Base-by-base conservation (phyloP, 257 asterid species). In the Solanum clarkiae region DNA sequence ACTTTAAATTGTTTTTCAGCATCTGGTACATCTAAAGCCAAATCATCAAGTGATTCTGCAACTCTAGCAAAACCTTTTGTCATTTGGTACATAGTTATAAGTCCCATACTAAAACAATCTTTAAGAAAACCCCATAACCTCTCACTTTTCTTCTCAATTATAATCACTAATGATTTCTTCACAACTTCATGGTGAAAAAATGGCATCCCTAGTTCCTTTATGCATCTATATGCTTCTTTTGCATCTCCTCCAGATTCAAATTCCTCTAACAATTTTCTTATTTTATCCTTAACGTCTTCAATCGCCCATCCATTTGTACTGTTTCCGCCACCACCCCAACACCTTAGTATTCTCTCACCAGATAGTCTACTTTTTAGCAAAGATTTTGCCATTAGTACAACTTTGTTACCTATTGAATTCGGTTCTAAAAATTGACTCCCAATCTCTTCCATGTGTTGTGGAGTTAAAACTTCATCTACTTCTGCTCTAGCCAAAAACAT, bases 121-220 rank as follows among this genome's bases (percentile, higher is more conserved):
- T 82, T 77, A 1, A 96, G 84, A 84, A 96, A 84, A 13, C 87
- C 36, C 98, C 99, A 96, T 83, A 92, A 44, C 80, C 97, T 89
- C 51, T 93, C 94, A 45, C 91, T 91, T 88, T 88, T 93, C 66
- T 91, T 94, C 94, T 95, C 98, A 90, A 95, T 96, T 8, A 94
- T 88, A 2, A 85, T 87, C 79, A 94, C 95, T 82, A 96, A 18
- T 6, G 91, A 87, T 82, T 93, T 96, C 88, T 96, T 96, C 85
- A 96, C 98, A 3, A 94, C 99, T 80, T 96, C 98, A 71, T 96
- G 99, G 77, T 96, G 99, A 40, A 96, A 96, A 70, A 96, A 96
- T 20, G 99, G 97, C 98, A 96, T 96, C 13, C 98, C 94, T 17
- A 96, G 80, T 65, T 96, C 99, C 90, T 93, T 96, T 85, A 96